phyloP scores from a whole-genome alignment of 345 rosid genomes.

The Salix udensis region DNA sequence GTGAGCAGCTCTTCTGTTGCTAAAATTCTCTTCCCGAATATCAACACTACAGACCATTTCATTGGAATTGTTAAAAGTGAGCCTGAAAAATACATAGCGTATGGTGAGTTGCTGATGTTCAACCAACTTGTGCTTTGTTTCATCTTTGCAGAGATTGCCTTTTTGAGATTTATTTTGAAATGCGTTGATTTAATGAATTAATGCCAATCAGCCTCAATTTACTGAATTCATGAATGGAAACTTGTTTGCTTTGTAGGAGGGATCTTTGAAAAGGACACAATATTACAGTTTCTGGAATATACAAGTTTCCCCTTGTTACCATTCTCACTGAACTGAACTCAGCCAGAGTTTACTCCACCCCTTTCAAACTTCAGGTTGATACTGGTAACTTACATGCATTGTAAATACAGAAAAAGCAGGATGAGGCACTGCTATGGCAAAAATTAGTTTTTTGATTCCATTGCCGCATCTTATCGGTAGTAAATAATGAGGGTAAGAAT shows the following conservation, averaged over 20 bases:
- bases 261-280: conserved; percentile 42
- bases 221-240: conserved; percentile 5
- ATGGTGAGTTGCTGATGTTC: conserved; percentile 46
- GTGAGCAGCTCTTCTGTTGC: conserved; percentile 43
- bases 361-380: conserved; percentile 71
- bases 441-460: not conserved
- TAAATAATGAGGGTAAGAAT: not conserved
- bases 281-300: conserved; percentile 57
- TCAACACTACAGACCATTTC: conserved; percentile 34
- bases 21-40: conserved; percentile 53
- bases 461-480: too few species aligned
- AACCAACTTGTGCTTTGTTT: not conserved
- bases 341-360: conserved; percentile 66
- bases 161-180: not conserved
- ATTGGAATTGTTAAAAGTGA: conserved; percentile 77
- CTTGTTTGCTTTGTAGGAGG: conserved; percentile 53
- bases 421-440: not conserved
- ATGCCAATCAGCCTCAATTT: not conserved
- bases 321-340: conserved; percentile 68
- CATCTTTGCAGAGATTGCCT: not conserved
- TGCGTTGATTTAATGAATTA: not conserved
- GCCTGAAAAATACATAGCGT: conserved; percentile 62
- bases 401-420: not conserved
- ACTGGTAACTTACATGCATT: not conserved
- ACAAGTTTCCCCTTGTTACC: conserved; percentile 81